Conservation (phyloP, 495 filamentous ascomycete genomes). For the Aspergillus mulundensis region DNA sequence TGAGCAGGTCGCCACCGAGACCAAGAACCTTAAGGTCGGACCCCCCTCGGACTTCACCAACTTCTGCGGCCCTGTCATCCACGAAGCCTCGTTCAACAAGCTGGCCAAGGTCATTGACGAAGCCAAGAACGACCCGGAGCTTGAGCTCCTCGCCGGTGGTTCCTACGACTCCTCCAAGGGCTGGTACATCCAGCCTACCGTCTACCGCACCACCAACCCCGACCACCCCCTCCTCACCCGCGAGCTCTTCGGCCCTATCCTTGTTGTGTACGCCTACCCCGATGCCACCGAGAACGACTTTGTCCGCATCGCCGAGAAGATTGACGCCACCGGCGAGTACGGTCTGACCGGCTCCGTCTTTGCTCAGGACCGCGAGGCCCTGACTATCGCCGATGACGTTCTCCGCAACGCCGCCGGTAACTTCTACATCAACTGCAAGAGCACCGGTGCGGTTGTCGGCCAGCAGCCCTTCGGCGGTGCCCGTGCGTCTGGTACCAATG, state of each 20-base stretch:
- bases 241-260: constrained; percentile 63
- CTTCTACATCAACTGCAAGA: constrained; percentile 94
- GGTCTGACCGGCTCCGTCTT: constrained; percentile 79
- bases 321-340: constrained; percentile 68
- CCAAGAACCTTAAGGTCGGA: constrained; percentile 62
- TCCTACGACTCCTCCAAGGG: constrained; percentile 56
- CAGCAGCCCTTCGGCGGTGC: constrained; percentile 91
- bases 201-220: constrained; percentile 62
- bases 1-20: constrained; percentile 57
- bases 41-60: constrained; percentile 62
- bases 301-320: constrained; percentile 47
- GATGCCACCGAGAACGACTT: constrained; percentile 49
- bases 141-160: constrained; percentile 58
- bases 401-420: constrained; percentile 79
- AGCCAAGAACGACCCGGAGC: constrained; percentile 57
- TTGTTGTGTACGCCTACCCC: constrained; percentile 58
- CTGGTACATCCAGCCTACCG: constrained; percentile 65
- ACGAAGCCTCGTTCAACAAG: constrained; percentile 52
- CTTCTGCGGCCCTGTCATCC: constrained; percentile 56
- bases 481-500: constrained; percentile 82
- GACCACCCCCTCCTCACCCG: constrained; percentile 57
- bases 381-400: constrained; percentile 65
- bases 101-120: constrained; percentile 54
- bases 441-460: constrained; percentile 84
- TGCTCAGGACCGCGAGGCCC: constrained; percentile 62